A percentile compares a stretch with the other conserved stretches of the same genome.
Evolutionary conservation across 441 rosid species (phyloP).

Genomic region (Omphalea diandra): DNA sequence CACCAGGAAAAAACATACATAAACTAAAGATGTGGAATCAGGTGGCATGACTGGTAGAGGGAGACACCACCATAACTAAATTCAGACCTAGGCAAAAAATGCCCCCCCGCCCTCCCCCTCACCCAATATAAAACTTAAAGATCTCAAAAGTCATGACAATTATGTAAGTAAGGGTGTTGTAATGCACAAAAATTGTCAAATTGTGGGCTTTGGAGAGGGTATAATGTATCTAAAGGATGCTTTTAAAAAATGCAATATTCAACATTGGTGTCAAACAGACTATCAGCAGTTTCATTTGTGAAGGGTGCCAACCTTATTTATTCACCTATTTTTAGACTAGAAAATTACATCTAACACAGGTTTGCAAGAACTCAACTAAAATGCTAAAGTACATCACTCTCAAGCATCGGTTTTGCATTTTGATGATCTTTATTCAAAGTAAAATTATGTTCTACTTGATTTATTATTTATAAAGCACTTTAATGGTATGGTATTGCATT

Average conservation of each 20-base stretch:
- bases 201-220: neutral
- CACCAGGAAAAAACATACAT: neutral
- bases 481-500: neutral
- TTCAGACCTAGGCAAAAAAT: neutral
- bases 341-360: neutral
- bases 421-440: no score
- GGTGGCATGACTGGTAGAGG: no score
- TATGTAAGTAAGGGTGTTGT: neutral
- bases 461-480: neutral
- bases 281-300: no score
- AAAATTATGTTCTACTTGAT: neutral
- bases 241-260: no score
- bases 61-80: neutral
- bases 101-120: no score
- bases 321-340: neutral
- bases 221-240: no score
- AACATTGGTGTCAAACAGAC: no score
- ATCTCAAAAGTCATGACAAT: neutral
- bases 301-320: neutral
- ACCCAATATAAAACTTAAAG: neutral
- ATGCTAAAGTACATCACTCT: neutral
- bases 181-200: neutral
- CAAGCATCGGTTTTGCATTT: neutral
- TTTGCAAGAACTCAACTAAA: slow-evolving; percentile 2
- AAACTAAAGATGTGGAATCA: neutral